Percentiles rank a stretch among this genome's conserved stretches.
Evolutionary conservation across 2,329 filamentous ascomycete genomes (phyloP).

Genomic region (Cadophora sp.): DNA sequence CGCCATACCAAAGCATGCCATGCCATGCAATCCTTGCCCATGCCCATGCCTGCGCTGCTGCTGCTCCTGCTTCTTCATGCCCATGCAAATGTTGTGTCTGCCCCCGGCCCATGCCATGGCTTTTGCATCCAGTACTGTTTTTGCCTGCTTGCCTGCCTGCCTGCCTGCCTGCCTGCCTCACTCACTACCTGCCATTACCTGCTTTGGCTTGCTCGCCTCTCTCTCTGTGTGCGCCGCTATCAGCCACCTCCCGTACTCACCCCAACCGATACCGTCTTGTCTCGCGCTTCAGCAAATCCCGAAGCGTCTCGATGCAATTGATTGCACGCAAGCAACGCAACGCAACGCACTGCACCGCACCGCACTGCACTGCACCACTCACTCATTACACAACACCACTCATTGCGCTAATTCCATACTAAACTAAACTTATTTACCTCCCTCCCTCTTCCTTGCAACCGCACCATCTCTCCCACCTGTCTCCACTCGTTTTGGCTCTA

Average conservation of each 20-base stretch:
- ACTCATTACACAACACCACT: too few relatives aligned
- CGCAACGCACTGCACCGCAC: too few relatives aligned
- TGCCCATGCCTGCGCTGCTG: too few relatives aligned
- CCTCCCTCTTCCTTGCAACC: neutral
- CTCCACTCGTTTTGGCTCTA: neutral
- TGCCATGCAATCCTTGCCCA: neutral
- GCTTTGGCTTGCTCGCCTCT: neutral
- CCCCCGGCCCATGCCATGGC: conserved; percentile 1
- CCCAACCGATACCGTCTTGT: too few relatives aligned
- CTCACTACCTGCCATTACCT: too few relatives aligned
- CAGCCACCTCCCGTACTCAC: neutral
- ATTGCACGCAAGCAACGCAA: too few relatives aligned
- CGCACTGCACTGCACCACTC: too few relatives aligned
- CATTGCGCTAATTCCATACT: too few relatives aligned
- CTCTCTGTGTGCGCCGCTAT: too few relatives aligned
- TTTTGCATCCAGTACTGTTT: conserved; percentile 6
- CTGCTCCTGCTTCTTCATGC: too few relatives aligned
- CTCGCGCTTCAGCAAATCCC: neutral
- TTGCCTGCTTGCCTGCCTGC: neutral
- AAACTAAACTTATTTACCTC: neutral
- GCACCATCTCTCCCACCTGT: conserved; percentile 9
- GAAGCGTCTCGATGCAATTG: neutral
- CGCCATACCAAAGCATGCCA: conserved; percentile 5
- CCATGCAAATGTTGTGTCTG: too few relatives aligned
- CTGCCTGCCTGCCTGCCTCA: neutral